Evolutionary conservation across 805 yeast genomes (phyloP).

Genomic region (Myxozyma vanderwaltii): DNA sequence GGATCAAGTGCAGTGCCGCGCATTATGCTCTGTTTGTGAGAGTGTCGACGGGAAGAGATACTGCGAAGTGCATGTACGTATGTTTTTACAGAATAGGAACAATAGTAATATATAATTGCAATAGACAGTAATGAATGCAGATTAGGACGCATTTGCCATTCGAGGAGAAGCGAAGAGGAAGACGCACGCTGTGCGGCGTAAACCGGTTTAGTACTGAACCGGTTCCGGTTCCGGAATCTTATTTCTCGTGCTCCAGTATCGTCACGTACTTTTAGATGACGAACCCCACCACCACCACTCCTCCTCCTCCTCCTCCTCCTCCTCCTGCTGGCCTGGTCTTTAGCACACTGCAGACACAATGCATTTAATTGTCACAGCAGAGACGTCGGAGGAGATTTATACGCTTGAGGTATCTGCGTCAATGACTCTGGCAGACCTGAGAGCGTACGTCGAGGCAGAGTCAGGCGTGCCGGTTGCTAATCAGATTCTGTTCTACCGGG

Average conservation of each 20-base stretch:
- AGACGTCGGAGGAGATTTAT: slow-evolving; percentile 52
- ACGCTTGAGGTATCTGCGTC: slow-evolving; percentile 66
- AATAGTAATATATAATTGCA: too few relatives aligned
- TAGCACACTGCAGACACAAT: slow-evolving; percentile 44
- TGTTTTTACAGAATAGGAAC: too few relatives aligned
- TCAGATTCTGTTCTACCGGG: slow-evolving; percentile 56
- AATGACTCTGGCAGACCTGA: slow-evolving; percentile 65
- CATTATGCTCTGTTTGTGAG: too few relatives aligned
- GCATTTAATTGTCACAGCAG: slow-evolving; percentile 57
- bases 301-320: too few relatives aligned
- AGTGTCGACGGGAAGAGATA: too few relatives aligned
- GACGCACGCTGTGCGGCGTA: background rate
- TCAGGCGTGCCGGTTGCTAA: slow-evolving; percentile 52
- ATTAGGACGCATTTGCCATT: too few relatives aligned
- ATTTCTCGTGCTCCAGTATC: background rate
- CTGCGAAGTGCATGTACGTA: background rate
- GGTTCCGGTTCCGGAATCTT: background rate
- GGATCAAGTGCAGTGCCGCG: too few relatives aligned
- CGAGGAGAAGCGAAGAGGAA: too few relatives aligned
- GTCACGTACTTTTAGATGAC: too few relatives aligned
- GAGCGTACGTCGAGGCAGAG: slow-evolving; percentile 73
- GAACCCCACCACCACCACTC: too few relatives aligned
- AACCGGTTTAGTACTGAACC: background rate
- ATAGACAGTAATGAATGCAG: too few relatives aligned
- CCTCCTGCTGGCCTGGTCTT: too few relatives aligned